These are phyloP conservation scores for Sergeia podlipaevii DNA, from an alignment of 208 protist species.

Conservation along the genomic window DNA sequence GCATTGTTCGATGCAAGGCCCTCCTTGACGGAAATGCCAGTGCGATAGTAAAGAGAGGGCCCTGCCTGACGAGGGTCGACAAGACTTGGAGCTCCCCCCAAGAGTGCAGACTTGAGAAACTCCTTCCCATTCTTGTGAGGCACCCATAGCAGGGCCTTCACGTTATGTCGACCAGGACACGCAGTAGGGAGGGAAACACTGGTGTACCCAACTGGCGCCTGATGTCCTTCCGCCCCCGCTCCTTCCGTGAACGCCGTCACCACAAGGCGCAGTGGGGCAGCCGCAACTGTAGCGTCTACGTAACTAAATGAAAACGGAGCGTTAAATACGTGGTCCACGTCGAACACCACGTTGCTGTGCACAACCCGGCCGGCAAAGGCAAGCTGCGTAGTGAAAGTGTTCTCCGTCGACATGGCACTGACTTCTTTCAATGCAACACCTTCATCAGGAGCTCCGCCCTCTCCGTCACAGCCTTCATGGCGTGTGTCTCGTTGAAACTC, in stretches of 20 bases:
- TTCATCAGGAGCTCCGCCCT: not conserved
- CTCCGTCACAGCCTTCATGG: not conserved
- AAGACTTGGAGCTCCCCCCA: slow-evolving; percentile 59
- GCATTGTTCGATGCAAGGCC: slow-evolving; percentile 41
- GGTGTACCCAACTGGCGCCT: slow-evolving; percentile 61
- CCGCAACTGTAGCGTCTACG: slow-evolving; percentile 13
- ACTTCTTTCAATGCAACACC: too few relatives aligned
- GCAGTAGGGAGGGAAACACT: slow-evolving; percentile 39
- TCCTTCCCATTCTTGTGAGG: slow-evolving; percentile 53
- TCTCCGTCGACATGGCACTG: not conserved
- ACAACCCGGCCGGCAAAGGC: slow-evolving; percentile 35
- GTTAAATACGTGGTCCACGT: slow-evolving; percentile 66
- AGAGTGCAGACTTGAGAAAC: slow-evolving; percentile 41
- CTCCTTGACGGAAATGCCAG: slow-evolving; percentile 32
- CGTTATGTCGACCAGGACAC: slow-evolving; percentile 34
- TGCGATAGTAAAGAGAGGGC: slow-evolving; percentile 15
- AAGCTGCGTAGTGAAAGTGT: slow-evolving; percentile 55
- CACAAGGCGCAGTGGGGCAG: slow-evolving; percentile 42
- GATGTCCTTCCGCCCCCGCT: slow-evolving; percentile 24
- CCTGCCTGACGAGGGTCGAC: slow-evolving; percentile 42
- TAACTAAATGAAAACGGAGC: slow-evolving; percentile 54
- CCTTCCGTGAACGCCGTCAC: slow-evolving; percentile 59
- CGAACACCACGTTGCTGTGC: slow-evolving; percentile 33
- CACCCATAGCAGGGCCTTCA: slow-evolving; percentile 46
- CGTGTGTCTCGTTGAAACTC: too few relatives aligned